Evolutionary conservation across 2,329 filamentous ascomycete genomes (phyloP), one percentile per base, ranked within the genome.

Genomic region (Colletotrichum brevisporum): DNA sequence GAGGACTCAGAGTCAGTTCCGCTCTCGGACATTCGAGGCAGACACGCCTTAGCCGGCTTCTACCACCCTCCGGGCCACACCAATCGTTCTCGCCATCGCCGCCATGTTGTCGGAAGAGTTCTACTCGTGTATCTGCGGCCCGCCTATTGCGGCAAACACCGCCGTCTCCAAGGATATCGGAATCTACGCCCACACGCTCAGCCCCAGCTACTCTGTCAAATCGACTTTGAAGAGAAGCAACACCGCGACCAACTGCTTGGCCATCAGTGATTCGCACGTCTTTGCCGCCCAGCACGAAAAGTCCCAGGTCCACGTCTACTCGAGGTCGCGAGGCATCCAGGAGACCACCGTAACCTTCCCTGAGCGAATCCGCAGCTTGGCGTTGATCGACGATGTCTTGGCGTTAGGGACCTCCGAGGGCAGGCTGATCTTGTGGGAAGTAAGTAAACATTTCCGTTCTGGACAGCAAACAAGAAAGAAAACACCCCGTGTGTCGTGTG

Each of bases 281-380:
- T 99, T 97, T 78, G 92, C 95, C 4, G 95, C 94, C 4, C 96
- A 99, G 79, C 88, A 92, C 57, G 94, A 95, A 72, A 98, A 97
- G 80, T 94, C 94, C 0, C 93, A 97, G 50, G 88, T 99, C 1
- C 94, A 98, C 81, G 94, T 99, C 63, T 99, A 98, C 81, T 95
- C 89, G 67, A 88, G 94, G 63, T 86, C 90, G 67, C 92, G 93
- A 71, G 93, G 93, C 31, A 96, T 93, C 74, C 94, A 98, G 77
- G 95, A 98, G 81, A 92, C 94, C 6, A 88, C 94, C 18, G 90
- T 98, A 21, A 92, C 95, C 0, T 97, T 99, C 75, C 91, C 92
- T 0, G 95, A 98, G 80, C 89, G 91, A 75, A 94, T 99, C 76
- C 91, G 90, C 72, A 94, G 92, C 80, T 83, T 97, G 75, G 87